Evolutionary conservation across 1,284 basidiomycete species (phyloP).

Genomic region (Cystobasidium slooffiae): DNA sequence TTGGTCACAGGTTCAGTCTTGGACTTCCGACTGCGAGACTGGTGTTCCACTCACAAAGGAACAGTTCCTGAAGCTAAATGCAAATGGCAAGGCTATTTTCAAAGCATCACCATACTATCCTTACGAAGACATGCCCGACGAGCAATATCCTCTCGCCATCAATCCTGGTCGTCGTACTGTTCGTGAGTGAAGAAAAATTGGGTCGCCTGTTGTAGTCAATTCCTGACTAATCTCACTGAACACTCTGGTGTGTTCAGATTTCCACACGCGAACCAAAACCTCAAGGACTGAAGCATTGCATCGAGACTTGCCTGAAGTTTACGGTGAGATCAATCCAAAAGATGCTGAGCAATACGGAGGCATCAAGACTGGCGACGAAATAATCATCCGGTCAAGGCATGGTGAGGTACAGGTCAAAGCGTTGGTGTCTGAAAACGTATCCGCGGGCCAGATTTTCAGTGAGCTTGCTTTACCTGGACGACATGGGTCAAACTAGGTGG

Average conservation of each 20-base stretch:
- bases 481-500: not conserved
- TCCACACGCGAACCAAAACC: constrained; percentile 30
- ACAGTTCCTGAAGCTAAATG: constrained; percentile 7
- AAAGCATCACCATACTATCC: constrained; percentile 16
- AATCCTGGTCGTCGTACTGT: not conserved
- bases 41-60: constrained; percentile 6
- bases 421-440: not conserved
- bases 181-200: constrained; percentile 1
- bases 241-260: not conserved
- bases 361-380: constrained; percentile 24
- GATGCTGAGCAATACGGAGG: constrained; percentile 8
- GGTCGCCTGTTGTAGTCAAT: not conserved
- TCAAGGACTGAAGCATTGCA: constrained; percentile 13
- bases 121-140: constrained; percentile 27
- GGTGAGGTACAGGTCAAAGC: constrained; percentile 17
- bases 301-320: constrained; percentile 6
- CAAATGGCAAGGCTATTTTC: constrained; percentile 32
- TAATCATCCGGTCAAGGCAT: constrained; percentile 14
- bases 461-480: not conserved
- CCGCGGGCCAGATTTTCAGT: constrained; percentile 30
- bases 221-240: not conserved
- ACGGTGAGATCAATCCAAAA: constrained; percentile 2
- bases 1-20: constrained; percentile 14
- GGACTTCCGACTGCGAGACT: constrained; percentile 26
- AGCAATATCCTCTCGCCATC: constrained; percentile 17